These are phyloP conservation scores for Zoysia matrella DNA, from an alignment of 202 grass and related monocot genomes.

Conservation along the genomic window DNA sequence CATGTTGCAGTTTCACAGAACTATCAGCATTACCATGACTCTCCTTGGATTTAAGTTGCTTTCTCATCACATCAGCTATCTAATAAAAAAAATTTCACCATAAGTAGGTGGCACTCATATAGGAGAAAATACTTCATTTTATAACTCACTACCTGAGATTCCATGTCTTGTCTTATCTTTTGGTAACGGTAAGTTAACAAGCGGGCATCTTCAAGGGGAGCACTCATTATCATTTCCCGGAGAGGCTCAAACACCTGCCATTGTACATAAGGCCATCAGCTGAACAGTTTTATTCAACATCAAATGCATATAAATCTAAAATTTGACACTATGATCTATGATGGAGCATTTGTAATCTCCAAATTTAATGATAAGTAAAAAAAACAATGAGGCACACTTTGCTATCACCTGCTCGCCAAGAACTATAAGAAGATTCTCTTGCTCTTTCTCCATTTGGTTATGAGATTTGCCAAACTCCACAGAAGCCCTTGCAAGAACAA, in stretches of 20 bases:
- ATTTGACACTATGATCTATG: background rate
- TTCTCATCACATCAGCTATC: conserved; percentile 98
- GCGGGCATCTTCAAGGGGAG: conserved; percentile 96
- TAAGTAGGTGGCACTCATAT: conserved; percentile 32
- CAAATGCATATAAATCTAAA: conserved; percentile 10
- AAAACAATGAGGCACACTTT: background rate
- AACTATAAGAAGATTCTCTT: conserved; percentile 74
- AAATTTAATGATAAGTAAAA: conserved; percentile 29
- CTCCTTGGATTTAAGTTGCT: conserved; percentile 95
- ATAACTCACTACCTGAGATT: no score
- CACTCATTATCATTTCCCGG: conserved; percentile 91
- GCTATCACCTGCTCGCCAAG: conserved; percentile 77
- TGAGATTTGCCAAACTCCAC: conserved; percentile 35
- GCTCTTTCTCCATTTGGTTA: conserved; percentile 84
- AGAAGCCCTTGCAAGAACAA: conserved; percentile 73
- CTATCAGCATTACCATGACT: conserved; percentile 66
- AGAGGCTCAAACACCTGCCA: conserved; percentile 89
- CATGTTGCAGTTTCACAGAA: conserved; percentile 80
- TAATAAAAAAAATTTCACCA: conserved; percentile 48
- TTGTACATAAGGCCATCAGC: conserved; percentile 27
- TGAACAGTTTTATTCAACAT: conserved; percentile 16
- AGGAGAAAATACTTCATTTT: background rate
- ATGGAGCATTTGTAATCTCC: background rate
- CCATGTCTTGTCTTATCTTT: conserved; percentile 39
- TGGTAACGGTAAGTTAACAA: conserved; percentile 92